Evolutionary conservation across 1,284 basidiomycete species (phyloP), one percentile per base, ranked within the genome.

Genomic region (Irpex rosettiformis): DNA sequence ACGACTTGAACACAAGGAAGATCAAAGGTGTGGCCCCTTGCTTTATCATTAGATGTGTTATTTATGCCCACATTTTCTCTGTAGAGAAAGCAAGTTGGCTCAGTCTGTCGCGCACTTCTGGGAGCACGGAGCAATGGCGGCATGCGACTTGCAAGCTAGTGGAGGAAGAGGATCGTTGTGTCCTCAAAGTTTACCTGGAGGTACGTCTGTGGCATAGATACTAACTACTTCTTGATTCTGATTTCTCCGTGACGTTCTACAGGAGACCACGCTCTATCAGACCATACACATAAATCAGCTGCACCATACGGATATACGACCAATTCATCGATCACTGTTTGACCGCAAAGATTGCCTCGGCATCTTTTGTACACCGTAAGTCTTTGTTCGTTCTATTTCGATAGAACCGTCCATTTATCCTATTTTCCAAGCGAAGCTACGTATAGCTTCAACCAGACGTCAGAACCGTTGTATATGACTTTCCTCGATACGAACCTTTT

Each of bases 61-160:
- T 27, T 56, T 47, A 18, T 16, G 42, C 52, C 21, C 27, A 27
- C 13, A 3, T 21, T 16, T 37, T 37, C 16, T 13, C 22, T 61
- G 33, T 62, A 89, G 89, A 91, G 69, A 89, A 87, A 72, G 76
- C 85, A 10, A 89, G 83, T 66, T 90, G 88, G 88, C 78, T 88
- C 49, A 79, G 79, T 18, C 75, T 88, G n/a, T 73, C 80, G 37
- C 81, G 79, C 60, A 77, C 76, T 28, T 65, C 81, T 22, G 70
- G 78, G 29, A 75, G 74, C 33, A 71, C 77, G 16, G 85, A 84
- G 13, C 82, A 84, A 54, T 92, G 90, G 90, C 77, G 85, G 66
- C 71, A 79, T 47, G 89, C 86, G 22, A 85, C 80, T 13, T 91
- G 89, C 71, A 88, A 79, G 66, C 72, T 92, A 54, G 72, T 77